Evolutionary conservation across 768 basidiomycete species (phyloP).

Genomic region (Russula olivacea): DNA sequence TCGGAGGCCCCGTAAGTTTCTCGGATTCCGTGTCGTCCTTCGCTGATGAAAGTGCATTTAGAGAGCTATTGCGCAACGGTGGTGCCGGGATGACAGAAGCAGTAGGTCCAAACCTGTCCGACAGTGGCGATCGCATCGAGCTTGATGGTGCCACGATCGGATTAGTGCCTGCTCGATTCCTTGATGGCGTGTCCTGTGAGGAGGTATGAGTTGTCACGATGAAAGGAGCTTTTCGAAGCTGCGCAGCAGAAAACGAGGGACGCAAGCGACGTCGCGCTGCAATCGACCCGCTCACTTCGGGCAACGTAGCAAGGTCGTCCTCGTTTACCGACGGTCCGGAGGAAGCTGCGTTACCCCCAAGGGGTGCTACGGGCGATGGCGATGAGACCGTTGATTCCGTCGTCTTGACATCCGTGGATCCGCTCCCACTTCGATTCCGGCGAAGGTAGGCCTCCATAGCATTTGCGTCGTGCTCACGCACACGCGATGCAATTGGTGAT

Average conservation of each 20-base stretch:
- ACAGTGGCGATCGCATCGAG: slow-evolving; percentile 34
- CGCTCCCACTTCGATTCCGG: slow-evolving; percentile 78
- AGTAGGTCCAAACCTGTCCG: slow-evolving; percentile 23
- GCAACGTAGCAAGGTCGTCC: slow-evolving; percentile 48
- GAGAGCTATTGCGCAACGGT: slow-evolving; percentile 48
- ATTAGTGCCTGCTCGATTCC: slow-evolving; percentile 64
- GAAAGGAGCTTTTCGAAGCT: slow-evolving; percentile 44
- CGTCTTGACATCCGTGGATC: slow-evolving; percentile 65
- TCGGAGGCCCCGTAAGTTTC: slow-evolving; percentile 57
- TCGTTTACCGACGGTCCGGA: slow-evolving; percentile 48
- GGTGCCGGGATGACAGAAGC: slow-evolving; percentile 47
- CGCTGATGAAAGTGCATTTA: slow-evolving; percentile 35
- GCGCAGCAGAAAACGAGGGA: slow-evolving; percentile 74
- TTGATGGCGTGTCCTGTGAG: slow-evolving; percentile 36
- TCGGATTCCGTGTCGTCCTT: slow-evolving; percentile 43
- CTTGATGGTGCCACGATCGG: slow-evolving; percentile 45
- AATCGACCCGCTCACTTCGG: slow-evolving; percentile 44
- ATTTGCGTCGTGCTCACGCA: slow-evolving; percentile 79
- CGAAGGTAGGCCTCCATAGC: slow-evolving; percentile 83
- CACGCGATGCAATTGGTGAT: slow-evolving; percentile 73
- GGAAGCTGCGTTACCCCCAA: slow-evolving; percentile 27
- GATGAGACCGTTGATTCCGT: slow-evolving; percentile 47
- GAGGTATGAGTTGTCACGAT: slow-evolving; percentile 18
- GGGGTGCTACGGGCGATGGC: slow-evolving; percentile 27
- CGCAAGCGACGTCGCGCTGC: slow-evolving; percentile 56